Conservation (phyloP, 2,329 filamentous ascomycete genomes). For the Cryphonectria japonica region DNA sequence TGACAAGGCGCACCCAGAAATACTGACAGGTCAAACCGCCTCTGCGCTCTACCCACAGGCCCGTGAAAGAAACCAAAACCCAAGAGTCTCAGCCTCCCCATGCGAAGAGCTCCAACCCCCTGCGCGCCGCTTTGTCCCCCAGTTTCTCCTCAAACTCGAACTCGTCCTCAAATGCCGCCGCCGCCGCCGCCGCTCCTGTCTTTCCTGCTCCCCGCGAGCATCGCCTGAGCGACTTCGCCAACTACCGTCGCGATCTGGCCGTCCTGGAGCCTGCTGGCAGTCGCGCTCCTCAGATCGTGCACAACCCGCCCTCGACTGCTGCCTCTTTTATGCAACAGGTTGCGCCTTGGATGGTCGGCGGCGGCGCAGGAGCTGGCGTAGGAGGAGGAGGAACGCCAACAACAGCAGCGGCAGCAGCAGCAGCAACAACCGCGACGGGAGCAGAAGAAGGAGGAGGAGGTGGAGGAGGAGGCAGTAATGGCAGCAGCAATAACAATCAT, state of each 20-base stretch:
- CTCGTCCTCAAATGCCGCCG: constrained; percentile 47
- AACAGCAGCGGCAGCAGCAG: constrained; percentile 34
- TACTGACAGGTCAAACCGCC: constrained; percentile 37
- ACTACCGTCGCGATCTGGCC: constrained; percentile 73
- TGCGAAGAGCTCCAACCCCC: constrained; percentile 38
- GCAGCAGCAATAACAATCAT: constrained; percentile 35
- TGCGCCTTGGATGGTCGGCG: constrained; percentile 59
- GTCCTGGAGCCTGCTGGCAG: constrained; percentile 66
- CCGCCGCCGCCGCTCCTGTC: constrained; percentile 46
- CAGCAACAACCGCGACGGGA: constrained; percentile 30
- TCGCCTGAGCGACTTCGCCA: constrained; percentile 64
- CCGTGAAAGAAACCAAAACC: constrained; percentile 44
- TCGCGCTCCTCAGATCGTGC: constrained; percentile 53
- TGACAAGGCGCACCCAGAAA: constrained; percentile 17
- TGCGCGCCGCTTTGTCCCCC: constrained; percentile 49
- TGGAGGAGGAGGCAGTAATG: constrained; percentile 33
- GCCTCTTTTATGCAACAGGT: constrained; percentile 52
- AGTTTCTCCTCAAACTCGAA: constrained; percentile 43
- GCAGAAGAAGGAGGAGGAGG: constrained; percentile 10
- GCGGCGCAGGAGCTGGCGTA: constrained; percentile 1
- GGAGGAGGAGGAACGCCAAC: constrained; percentile 26
- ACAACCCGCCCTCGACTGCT: constrained; percentile 58
- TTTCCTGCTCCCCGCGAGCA: constrained; percentile 49
- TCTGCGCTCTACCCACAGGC: constrained; percentile 35
- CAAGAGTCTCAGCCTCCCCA: constrained; percentile 38